Conservation (phyloP, 768 basidiomycete genomes). For the Agrocybe chaxingu region DNA sequence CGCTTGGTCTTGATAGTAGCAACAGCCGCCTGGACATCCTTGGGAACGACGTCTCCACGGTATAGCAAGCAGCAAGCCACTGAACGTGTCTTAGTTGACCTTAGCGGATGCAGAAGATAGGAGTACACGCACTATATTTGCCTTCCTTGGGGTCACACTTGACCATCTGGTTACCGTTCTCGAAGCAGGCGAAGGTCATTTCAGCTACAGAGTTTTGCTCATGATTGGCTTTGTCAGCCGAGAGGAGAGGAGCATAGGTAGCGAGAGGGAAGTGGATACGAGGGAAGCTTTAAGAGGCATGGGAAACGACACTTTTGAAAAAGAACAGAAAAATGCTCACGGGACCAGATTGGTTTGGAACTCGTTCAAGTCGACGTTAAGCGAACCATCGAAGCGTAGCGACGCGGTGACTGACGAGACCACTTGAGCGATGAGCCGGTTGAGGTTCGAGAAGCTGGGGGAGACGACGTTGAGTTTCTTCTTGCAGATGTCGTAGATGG, state of each 20-base stretch:
- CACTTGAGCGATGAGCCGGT: constrained; percentile 95
- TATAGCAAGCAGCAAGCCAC: constrained; percentile 91
- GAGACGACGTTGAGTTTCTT: constrained; percentile 80
- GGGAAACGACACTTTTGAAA: constrained; percentile 3
- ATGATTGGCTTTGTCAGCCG: constrained; percentile 91
- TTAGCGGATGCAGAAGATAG: neutral
- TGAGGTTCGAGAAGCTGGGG: constrained; percentile 91
- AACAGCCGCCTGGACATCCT: constrained; percentile 91
- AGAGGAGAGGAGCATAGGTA: constrained; percentile 91
- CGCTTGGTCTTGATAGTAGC: constrained; percentile 94
- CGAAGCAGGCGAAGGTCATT: constrained; percentile 98
- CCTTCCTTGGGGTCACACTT: constrained; percentile 94
- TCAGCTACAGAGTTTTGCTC: constrained; percentile 97
- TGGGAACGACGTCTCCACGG: constrained; percentile 95
- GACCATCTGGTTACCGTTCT: constrained; percentile 94
- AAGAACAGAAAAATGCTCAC: constrained; percentile 42
- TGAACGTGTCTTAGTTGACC: constrained; percentile 20
- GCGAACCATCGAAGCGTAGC: constrained; percentile 91
- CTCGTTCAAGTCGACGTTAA: constrained; percentile 96
- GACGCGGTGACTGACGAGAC: constrained; percentile 97
- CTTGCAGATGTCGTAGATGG: constrained; percentile 99
- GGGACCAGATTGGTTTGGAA: constrained; percentile 99
- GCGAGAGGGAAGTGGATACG: constrained; percentile 98
- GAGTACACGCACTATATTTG: constrained; percentile 82
- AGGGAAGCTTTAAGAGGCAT: constrained; percentile 64